Evolutionary conservation across 2,329 filamentous ascomycete species (phyloP), one percentile per base, ranked within the genome.

Genomic region (Alternaria dauci): DNA sequence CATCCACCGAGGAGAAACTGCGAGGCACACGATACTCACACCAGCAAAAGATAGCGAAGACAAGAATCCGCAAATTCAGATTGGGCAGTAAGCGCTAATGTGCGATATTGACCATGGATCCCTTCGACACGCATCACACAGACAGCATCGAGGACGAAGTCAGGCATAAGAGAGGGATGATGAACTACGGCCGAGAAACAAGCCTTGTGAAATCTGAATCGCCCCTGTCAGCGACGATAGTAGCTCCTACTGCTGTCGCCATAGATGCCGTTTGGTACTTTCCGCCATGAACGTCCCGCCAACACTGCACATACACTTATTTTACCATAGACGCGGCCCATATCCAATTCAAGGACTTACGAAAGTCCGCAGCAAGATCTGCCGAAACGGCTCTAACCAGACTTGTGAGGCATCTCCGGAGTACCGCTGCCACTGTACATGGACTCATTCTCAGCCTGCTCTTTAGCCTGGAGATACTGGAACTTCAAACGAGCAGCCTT

Each of bases 401-500:
- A 50, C 16, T 12, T 26, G 16, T 48, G 52, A 52, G 50, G 18
- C 4, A 32, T 36, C 16, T 52, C 34, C 36, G 44, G 7, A 18
- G 36, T 39, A 38, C 42, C 53, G 25, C 32, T 42, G 11, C 44
- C 59, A 16, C 46, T 41, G 36, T 59, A 30, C 46, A 54, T 30
- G n/a, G 23, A 34, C 47, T 54, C 44, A 26, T 39, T 46, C 52
- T 66, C 59, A 16, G 62, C 66, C 56, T 58, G 48, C 55, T 67
- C 68, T 47, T 64, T 72, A 5, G 67, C 67, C 47, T 70, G 62
- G 2, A 71, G 54, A 34, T 71, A 71, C 48, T 62, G 55, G 14
- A 68, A 65, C 51, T 66, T 71, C 11, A 73, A 47, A 12, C 70
- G 67, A 7, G 69, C 67, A 46, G 71, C 61, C 43, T 65, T 68